Evolutionary conservation across 768 basidiomycete species (phyloP), one percentile per base, ranked within the genome.

Genomic region (Termitomyces sp.): DNA sequence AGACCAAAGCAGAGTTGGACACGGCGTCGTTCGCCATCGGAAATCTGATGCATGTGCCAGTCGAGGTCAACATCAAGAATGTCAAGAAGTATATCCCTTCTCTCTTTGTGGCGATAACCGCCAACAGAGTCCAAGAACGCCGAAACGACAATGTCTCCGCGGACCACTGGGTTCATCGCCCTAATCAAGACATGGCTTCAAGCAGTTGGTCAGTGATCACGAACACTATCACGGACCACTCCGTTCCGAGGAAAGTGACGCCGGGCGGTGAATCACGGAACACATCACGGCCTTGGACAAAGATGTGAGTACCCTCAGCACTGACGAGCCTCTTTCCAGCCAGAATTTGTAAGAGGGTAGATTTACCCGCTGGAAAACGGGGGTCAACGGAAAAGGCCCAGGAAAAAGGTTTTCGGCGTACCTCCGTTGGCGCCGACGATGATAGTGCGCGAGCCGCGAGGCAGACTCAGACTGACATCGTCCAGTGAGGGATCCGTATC

Each of bases 161-260:
- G 83, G 13, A 98, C 95, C 57, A 98, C 96, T 1, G 95, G 94
- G 72, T 99, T 98, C 86, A 91, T 91, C 0, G 95, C 95, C 92
- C 91, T 91, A 67, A n/a, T 61, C 22, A 54, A 22, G 13, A 55
- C 56, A 37, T 58, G 33, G 54, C 53, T 61, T 51, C 36, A 55
- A 55, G 49, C 14, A 55, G 18, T 43, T 45, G 20, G 34, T 50
- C 34, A 50, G 24, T 20, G 20, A 8, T 30, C 27, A 53, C 47
- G 52, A 58, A 33, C 42, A 33, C 44, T 46, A 76, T 53, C 37
- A 63, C 82, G 52, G 56, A 88, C 94, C 96, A 98, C 74, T 98
- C 95, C 2, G 95, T 98, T 22, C 95, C 95, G 12, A 97, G 81
- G 69, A 91, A 93, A 20, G 91, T 88, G 34, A 96, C 82, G 7